Evolutionary conservation across 768 basidiomycete species (phyloP).

Genomic region (Trametes coccinea): DNA sequence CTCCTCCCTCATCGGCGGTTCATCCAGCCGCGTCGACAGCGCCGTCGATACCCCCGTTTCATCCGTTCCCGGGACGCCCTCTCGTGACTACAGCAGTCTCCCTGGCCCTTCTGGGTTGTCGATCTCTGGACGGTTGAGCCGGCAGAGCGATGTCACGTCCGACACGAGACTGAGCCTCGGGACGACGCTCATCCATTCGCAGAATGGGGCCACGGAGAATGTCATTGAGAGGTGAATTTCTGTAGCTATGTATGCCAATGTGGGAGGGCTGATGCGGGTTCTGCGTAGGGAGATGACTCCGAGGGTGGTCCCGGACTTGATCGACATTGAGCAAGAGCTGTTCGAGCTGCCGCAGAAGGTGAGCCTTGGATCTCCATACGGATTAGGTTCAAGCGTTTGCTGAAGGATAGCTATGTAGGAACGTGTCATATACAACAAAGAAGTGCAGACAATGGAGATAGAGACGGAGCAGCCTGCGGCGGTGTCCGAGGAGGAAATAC

Average conservation of each 20-base stretch:
- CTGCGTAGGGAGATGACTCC: slow-evolving; percentile 57
- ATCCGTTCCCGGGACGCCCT: slow-evolving; percentile 72
- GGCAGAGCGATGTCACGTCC: slow-evolving; percentile 67
- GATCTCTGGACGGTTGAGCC: slow-evolving; percentile 63
- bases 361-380: neutral
- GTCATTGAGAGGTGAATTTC: slow-evolving; percentile 63
- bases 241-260: neutral
- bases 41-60: slow-evolving; percentile 68
- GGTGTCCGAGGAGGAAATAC: slow-evolving; percentile 62
- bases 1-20: slow-evolving; percentile 53
- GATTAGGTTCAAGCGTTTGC: neutral
- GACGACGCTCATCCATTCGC: slow-evolving; percentile 45
- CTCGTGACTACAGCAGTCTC: slow-evolving; percentile 39
- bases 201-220: slow-evolving; percentile 62
- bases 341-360: slow-evolving; percentile 91
- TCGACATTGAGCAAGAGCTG: slow-evolving; percentile 87
- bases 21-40: slow-evolving; percentile 51
- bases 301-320: slow-evolving; percentile 71
- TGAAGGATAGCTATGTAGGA: slow-evolving; percentile 46
- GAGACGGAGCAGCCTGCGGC: slow-evolving; percentile 54
- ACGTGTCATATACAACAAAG: slow-evolving; percentile 81
- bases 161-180: slow-evolving; percentile 44
- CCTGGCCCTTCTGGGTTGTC: slow-evolving; percentile 41
- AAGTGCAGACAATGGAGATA: slow-evolving; percentile 72
- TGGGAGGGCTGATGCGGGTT: neutral